These are phyloP conservation scores for Rhodotorula sp. DNA, from an alignment of 1,284 basidiomycete genomes.

Conservation along the genomic window DNA sequence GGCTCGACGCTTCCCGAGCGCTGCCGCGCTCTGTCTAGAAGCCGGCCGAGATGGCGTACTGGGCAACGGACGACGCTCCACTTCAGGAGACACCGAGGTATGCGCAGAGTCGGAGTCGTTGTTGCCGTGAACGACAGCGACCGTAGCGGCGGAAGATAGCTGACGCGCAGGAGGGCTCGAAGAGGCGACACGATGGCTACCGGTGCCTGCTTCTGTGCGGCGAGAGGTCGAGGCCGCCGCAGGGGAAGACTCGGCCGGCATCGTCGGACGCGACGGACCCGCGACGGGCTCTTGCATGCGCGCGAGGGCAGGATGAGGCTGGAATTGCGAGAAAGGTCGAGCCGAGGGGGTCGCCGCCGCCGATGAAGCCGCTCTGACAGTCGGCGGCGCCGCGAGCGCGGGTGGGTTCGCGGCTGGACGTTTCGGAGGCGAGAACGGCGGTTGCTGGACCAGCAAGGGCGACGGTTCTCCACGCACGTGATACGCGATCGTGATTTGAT, in stretches of 20 bases:
- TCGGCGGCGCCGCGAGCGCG: neutral
- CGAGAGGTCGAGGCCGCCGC: neutral
- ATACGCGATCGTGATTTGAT: constrained; percentile 23
- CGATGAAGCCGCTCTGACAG: too few species aligned
- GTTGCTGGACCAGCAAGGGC: neutral
- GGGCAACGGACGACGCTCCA: neutral
- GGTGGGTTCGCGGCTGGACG: too few species aligned
- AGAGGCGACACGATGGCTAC: neutral
- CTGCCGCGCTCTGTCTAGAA: neutral
- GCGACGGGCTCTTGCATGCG: neutral
- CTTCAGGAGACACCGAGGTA: neutral
- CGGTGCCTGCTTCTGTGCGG: neutral
- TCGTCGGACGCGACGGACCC: neutral
- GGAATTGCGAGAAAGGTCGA: constrained; percentile 1
- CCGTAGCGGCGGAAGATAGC: neutral
- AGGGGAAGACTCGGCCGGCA: constrained; percentile 6
- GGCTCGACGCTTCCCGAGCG: neutral
- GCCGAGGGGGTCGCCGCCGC: too few species aligned
- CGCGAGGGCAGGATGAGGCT: constrained; percentile 2
- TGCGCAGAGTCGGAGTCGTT: neutral
- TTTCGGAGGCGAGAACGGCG: neutral
- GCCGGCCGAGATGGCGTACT: neutral
- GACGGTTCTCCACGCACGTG: constrained; percentile 8
- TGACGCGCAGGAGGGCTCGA: neutral
- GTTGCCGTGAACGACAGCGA: neutral